Evolutionary conservation across 192 early-diverging fungal species (phyloP).

Genomic region (Mycoemilia scoparia): DNA sequence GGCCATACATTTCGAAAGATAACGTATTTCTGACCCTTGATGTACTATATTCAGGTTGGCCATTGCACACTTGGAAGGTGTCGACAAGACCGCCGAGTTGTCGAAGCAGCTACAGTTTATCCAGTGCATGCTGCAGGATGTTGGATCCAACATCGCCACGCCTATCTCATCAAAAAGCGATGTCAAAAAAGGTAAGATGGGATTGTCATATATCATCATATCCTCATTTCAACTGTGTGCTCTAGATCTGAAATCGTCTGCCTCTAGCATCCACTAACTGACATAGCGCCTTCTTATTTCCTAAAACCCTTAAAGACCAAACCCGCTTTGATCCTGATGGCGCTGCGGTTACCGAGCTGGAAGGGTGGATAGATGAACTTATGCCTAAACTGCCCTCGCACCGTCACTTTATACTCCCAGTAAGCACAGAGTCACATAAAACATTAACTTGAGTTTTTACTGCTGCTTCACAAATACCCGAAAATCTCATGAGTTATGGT

Average conservation of each 20-base stretch:
- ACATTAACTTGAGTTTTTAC: slow-evolving; percentile 7
- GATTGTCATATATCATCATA: no score
- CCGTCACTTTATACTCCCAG: slow-evolving; percentile 71
- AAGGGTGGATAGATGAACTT: slow-evolving; percentile 71
- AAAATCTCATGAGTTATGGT: no score
- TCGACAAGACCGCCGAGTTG: slow-evolving; percentile 4
- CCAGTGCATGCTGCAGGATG: slow-evolving; percentile 80
- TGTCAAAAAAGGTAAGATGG: no score
- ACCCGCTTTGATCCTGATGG: slow-evolving; percentile 66
- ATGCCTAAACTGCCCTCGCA: slow-evolving; percentile 52
- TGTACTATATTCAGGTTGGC: slow-evolving; percentile 21
- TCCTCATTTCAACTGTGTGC: no score
- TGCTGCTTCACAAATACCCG: no score
- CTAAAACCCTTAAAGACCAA: slow-evolving; percentile 24
- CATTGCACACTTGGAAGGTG: slow-evolving; percentile 15
- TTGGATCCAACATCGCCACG: slow-evolving; percentile 84
- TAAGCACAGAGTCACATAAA: slow-evolving; percentile 13
- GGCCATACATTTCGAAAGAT: no score
- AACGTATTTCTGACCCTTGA: no score
- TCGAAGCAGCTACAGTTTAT: slow-evolving; percentile 35
- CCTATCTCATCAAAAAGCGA: slow-evolving; percentile 44
- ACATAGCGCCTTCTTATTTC: neutral
- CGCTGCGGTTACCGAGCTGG: slow-evolving; percentile 38
- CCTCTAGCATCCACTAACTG: no score
- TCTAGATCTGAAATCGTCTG: no score